Percentiles rank a stretch among this genome's conserved stretches.
Conservation (phyloP, 2,329 filamentous ascomycete genomes). For the Xylogone sp. region DNA sequence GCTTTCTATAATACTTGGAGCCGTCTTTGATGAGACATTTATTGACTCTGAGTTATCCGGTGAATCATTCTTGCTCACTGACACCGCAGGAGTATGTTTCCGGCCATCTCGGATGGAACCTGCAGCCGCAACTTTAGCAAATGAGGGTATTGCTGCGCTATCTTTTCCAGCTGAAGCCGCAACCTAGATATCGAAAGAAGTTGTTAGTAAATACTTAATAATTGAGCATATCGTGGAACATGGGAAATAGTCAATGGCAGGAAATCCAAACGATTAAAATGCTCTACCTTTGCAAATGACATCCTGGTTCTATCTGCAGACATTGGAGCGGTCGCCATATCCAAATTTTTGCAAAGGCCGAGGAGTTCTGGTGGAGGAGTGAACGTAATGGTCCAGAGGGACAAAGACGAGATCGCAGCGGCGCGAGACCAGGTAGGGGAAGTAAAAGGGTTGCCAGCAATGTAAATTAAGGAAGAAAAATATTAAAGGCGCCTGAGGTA, state of each 20-base stretch:
- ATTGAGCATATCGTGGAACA: background rate
- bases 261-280: background rate
- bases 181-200: constrained; percentile 33
- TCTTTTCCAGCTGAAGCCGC: constrained; percentile 44
- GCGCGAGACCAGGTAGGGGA: constrained; percentile 18
- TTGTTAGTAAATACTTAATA: constrained; percentile 4
- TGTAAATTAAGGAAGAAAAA: constrained; percentile 31
- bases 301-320: constrained; percentile 51
- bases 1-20: background rate
- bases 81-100: constrained; percentile 2
- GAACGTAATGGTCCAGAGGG: constrained; percentile 26
- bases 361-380: constrained; percentile 19
- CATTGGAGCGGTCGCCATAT: constrained; percentile 44
- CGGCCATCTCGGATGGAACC: constrained; percentile 24
- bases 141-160: constrained; percentile 27
- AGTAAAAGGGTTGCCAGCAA: constrained; percentile 16
- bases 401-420: constrained; percentile 26
- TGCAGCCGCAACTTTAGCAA: constrained; percentile 24
- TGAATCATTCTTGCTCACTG: constrained; percentile 18
- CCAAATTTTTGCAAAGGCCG: constrained; percentile 9
- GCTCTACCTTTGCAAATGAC: constrained; percentile 72
- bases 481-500: constrained; percentile 29
- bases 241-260: background rate
- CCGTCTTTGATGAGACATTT: background rate
- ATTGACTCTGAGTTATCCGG: background rate